These are phyloP conservation scores for Penstemon davidsonii DNA, from an alignment of 257 asterid genomes.

Conservation along the genomic window DNA sequence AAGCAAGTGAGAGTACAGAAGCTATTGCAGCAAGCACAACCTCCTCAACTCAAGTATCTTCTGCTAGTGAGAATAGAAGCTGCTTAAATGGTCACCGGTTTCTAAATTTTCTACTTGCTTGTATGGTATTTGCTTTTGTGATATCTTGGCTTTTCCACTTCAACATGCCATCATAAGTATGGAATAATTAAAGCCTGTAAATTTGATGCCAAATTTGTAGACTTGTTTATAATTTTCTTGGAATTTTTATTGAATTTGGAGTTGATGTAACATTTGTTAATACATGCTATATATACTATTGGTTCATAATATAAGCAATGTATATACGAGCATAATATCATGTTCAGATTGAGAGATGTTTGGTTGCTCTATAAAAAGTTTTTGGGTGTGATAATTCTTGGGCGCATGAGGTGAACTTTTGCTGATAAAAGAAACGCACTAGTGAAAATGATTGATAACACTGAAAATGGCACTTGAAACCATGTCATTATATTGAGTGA, in stretches of 20 bases:
- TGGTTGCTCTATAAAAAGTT: too few relatives aligned
- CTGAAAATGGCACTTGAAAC: too few relatives aligned
- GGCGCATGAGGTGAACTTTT: too few relatives aligned
- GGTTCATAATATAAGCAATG: neutral
- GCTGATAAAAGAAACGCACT: too few relatives aligned
- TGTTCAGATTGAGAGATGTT: too few relatives aligned
- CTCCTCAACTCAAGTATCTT: constrained; percentile 26
- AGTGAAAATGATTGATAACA: too few relatives aligned
- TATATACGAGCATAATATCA: too few relatives aligned
- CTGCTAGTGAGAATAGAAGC: constrained; percentile 39
- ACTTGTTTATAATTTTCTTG: too few relatives aligned
- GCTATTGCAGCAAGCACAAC: constrained; percentile 24
- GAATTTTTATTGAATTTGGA: neutral
- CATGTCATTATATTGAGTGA: too few relatives aligned
- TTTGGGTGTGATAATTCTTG: too few relatives aligned
- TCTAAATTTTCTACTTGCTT: constrained; percentile 73
- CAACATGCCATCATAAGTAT: constrained; percentile 62
- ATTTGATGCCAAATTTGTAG: constrained; percentile 18
- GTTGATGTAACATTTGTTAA: constrained; percentile 15
- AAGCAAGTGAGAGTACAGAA: constrained; percentile 35
- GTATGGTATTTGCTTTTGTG: constrained; percentile 88
- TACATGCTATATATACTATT: neutral
- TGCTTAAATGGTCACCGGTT: constrained; percentile 77
- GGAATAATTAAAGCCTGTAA: constrained; percentile 13
- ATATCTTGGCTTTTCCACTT: constrained; percentile 94